These are phyloP conservation scores for Byssoonygena ceratinophila DNA, from an alignment of 2,329 filamentous ascomycete genomes.

Conservation along the genomic window DNA sequence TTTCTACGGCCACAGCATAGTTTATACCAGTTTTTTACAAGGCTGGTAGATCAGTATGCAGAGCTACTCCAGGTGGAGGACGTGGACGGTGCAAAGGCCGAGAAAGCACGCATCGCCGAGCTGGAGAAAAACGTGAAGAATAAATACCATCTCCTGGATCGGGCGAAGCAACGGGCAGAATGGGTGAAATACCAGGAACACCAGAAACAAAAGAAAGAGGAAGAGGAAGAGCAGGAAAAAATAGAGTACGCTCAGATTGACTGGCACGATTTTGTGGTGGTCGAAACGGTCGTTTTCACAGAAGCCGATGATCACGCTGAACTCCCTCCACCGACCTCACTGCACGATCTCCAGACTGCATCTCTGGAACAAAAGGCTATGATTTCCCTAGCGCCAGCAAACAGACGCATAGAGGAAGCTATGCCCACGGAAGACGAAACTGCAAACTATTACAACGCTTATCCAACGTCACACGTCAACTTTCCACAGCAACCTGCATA, in stretches of 20 bases:
- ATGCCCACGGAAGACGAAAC: slow-evolving; percentile 65
- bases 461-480: slow-evolving; percentile 31
- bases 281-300: slow-evolving; percentile 87
- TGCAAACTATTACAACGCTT: slow-evolving; percentile 44
- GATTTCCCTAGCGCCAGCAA: slow-evolving; percentile 65
- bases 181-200: slow-evolving; percentile 75
- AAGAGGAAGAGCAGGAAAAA: slow-evolving; percentile 72
- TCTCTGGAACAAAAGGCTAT: slow-evolving; percentile 91
- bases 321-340: slow-evolving; percentile 76
- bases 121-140: slow-evolving; percentile 65
- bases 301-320: slow-evolving; percentile 78
- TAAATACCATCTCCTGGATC: slow-evolving; percentile 66
- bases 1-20: slow-evolving; percentile 93
- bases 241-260: slow-evolving; percentile 75
- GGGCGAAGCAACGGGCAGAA: slow-evolving; percentile 75
- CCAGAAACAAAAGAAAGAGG: slow-evolving; percentile 80
- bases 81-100: slow-evolving; percentile 57
- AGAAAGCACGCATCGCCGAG: slow-evolving; percentile 61
- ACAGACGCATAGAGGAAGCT: slow-evolving; percentile 84
- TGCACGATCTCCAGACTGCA: slow-evolving; percentile 85
- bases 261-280: slow-evolving; percentile 95
- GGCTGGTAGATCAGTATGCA: slow-evolving; percentile 89
- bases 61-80: slow-evolving; percentile 59
- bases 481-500: slow-evolving; percentile 27
- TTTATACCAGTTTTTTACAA: slow-evolving; percentile 88